phyloP scores from a whole-genome alignment of 495 filamentous ascomycete species.

The Neurospora sp. region DNA sequence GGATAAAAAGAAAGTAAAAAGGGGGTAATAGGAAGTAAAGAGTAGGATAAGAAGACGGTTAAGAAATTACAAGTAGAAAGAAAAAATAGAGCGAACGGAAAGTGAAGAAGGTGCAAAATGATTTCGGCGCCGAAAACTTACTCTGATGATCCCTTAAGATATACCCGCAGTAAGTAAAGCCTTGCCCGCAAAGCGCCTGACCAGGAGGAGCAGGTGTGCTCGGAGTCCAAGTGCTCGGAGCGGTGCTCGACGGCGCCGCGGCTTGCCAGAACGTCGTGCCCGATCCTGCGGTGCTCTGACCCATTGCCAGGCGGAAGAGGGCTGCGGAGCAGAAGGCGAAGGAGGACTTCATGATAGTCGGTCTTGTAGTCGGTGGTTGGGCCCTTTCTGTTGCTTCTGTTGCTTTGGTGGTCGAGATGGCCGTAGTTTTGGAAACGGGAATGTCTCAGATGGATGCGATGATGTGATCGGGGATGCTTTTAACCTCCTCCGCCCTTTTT shows the following conservation, averaged over 20 bases:
- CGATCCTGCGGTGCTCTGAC: conserved; percentile 3
- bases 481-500: not conserved
- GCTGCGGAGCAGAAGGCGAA: not conserved
- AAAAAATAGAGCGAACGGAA: not conserved
- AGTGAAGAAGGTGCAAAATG: accelerated
- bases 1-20: not conserved
- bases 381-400: not conserved
- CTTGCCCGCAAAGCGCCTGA: conserved; percentile 25
- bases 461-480: not conserved
- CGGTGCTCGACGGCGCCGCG: not conserved
- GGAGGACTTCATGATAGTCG: not conserved
- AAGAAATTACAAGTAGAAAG: not conserved
- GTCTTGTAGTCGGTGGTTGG: not conserved
- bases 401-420: not conserved
- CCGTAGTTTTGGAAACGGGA: not conserved
- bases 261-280: conserved; percentile 1
- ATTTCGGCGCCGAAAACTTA: conserved; percentile 1
- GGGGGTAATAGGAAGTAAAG: not conserved
- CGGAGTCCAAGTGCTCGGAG: not conserved
- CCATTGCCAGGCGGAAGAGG: conserved; percentile 3
- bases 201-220: conserved; percentile 4
- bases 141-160: conserved; percentile 31
- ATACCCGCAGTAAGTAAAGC: conserved; percentile 37
- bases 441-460: not conserved
- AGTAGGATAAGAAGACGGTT: accelerated